These are phyloP conservation scores for Alternaria sp. DNA, from an alignment of 2,329 filamentous ascomycete genomes.

Conservation along the genomic window DNA sequence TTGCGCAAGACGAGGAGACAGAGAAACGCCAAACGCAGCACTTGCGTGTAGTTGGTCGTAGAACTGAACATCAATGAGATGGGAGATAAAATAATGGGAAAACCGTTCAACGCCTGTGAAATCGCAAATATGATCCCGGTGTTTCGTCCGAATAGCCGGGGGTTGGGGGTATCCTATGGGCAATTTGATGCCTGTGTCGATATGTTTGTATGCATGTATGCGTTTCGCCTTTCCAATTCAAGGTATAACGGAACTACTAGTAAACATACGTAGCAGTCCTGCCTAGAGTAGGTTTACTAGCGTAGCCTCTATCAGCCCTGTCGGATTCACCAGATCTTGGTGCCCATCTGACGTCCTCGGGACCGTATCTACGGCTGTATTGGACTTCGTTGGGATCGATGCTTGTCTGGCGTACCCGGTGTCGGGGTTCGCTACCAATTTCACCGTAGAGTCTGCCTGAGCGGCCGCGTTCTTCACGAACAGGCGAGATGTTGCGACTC, in stretches of 20 bases:
- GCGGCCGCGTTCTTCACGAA: slow-evolving; percentile 35
- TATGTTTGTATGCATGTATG: background rate
- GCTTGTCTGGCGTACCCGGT: slow-evolving; percentile 32
- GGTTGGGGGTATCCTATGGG: slow-evolving; percentile 7
- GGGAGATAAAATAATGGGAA: background rate
- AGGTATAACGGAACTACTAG: slow-evolving; percentile 16
- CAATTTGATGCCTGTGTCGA: slow-evolving; percentile 10
- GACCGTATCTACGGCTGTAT: slow-evolving; percentile 37
- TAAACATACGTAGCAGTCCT: slow-evolving; percentile 40
- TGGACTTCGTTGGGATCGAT: slow-evolving; percentile 41
- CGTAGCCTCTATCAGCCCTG: slow-evolving; percentile 26
- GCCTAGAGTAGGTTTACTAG: slow-evolving; percentile 32
- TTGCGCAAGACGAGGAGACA: background rate
- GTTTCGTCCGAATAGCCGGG: background rate
- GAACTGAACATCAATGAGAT: background rate
- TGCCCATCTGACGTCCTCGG: slow-evolving; percentile 48
- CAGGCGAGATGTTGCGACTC: slow-evolving; percentile 33
- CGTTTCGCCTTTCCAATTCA: background rate
- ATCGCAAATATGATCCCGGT: background rate
- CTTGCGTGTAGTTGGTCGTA: slow-evolving; percentile 10
- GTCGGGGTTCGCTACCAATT: slow-evolving; percentile 17
- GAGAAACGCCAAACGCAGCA: slow-evolving; percentile 11
- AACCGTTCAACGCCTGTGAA: slow-evolving; percentile 3
- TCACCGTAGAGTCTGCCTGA: slow-evolving; percentile 36
- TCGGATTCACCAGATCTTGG: slow-evolving; percentile 31